These are phyloP conservation scores for Heliosperma pusillum DNA, from an alignment of 148 eudicot genomes.

Conservation along the genomic window DNA sequence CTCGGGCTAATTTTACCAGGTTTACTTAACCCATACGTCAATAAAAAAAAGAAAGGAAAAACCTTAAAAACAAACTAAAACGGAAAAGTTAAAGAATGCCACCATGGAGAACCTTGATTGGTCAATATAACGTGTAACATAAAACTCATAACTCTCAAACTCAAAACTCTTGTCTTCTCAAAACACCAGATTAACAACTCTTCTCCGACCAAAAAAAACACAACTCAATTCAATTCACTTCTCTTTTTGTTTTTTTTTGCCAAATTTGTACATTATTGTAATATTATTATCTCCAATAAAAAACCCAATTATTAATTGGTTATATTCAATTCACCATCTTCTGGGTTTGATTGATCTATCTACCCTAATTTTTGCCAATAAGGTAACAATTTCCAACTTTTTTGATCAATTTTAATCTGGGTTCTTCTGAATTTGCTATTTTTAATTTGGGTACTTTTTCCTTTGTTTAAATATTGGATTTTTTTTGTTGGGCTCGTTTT, in stretches of 20 bases:
- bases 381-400: background rate
- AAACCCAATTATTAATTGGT: background rate
- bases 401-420: background rate
- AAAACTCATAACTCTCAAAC: background rate
- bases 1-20: no score
- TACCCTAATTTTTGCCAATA: background rate
- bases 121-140: background rate
- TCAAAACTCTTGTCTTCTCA: background rate
- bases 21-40: no score
- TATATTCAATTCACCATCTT: background rate
- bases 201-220: background rate
- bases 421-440: background rate
- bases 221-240: background rate
- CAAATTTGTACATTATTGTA: background rate
- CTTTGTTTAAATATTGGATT: background rate
- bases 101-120: conserved; percentile 8
- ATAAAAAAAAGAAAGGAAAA: no score
- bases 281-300: background rate
- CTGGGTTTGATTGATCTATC: background rate
- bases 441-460: background rate
- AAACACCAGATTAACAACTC: background rate
- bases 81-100: background rate
- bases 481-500: no score
- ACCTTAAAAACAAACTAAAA: background rate
- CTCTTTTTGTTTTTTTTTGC: background rate